Conservation (phyloP, 306 rosid genomes). For the Hippophae rhamnoides region DNA sequence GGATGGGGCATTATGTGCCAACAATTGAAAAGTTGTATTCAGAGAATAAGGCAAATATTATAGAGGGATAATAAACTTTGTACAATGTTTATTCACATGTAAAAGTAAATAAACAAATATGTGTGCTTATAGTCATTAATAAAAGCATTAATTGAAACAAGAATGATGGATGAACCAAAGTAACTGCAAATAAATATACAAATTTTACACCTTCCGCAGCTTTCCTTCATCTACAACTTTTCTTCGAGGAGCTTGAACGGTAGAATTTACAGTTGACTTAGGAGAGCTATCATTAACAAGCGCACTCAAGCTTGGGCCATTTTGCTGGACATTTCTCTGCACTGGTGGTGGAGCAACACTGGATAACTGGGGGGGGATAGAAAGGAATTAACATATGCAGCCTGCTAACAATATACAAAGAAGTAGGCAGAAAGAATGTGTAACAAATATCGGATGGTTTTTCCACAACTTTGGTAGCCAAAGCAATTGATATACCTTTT, state of each 20-base stretch:
- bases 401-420: neutral
- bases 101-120: no score
- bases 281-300: slow-evolving; percentile 60
- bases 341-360: slow-evolving; percentile 78
- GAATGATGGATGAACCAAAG: no score
- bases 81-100: no score
- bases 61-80: no score
- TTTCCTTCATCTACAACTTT: slow-evolving; percentile 97
- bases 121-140: no score
- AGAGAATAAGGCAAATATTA: no score
- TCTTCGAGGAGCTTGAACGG: slow-evolving; percentile 88
- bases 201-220: slow-evolving; percentile 61
- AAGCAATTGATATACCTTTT: no score
- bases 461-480: no score
- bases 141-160: no score
- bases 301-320: slow-evolving; percentile 53
- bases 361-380: slow-evolving; percentile 47
- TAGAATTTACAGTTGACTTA: slow-evolving; percentile 73
- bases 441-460: no score
- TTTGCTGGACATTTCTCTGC: slow-evolving; percentile 64
- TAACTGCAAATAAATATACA: slow-evolving; percentile 9
- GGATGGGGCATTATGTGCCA: no score
- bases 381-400: slow-evolving; percentile 15
- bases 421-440: neutral
- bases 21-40: no score